These are phyloP conservation scores for Picea sitchensis DNA, from an alignment of 75 land plant species.

Conservation along the genomic window DNA sequence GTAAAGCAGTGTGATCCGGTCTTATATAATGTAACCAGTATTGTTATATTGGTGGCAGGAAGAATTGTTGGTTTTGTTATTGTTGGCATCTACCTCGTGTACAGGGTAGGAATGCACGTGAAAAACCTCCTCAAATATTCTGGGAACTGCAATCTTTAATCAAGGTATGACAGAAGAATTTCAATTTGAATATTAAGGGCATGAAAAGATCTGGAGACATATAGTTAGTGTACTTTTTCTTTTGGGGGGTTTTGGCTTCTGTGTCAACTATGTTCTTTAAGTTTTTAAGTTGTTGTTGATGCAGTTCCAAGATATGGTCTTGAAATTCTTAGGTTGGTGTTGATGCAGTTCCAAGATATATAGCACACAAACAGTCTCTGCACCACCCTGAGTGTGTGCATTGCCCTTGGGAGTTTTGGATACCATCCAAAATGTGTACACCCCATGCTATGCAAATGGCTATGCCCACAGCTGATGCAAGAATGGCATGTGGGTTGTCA, in stretches of 20 bases:
- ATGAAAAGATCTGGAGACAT: not conserved
- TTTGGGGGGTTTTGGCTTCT: not conserved
- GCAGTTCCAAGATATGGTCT: not conserved
- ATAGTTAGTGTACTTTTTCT: not conserved
- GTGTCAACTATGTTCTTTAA: not conserved
- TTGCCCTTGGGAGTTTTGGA: not conserved
- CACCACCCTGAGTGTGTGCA: not conserved
- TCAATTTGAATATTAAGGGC: not conserved
- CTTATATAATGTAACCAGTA: not conserved
- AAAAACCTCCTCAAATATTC: not conserved
- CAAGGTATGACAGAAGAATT: not conserved
- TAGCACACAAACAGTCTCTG: not conserved
- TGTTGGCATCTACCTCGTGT: not conserved
- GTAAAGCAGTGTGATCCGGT: too few species aligned
- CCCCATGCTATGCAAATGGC: slow-evolving; percentile 3
- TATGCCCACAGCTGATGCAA: slow-evolving; percentile 6
- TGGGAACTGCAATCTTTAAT: not conserved
- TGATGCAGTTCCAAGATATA: not conserved
- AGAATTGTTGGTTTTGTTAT: not conserved
- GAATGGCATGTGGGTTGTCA: slow-evolving; percentile 3
- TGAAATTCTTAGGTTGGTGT: not conserved
- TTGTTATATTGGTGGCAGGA: not conserved
- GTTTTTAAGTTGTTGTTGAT: not conserved
- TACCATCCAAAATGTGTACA: slow-evolving; percentile 1
- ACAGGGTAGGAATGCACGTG: slow-evolving; percentile 3